Evolutionary conservation across 2,329 filamentous ascomycete species (phyloP).

Genomic region (Fusarium sarcochroum): DNA sequence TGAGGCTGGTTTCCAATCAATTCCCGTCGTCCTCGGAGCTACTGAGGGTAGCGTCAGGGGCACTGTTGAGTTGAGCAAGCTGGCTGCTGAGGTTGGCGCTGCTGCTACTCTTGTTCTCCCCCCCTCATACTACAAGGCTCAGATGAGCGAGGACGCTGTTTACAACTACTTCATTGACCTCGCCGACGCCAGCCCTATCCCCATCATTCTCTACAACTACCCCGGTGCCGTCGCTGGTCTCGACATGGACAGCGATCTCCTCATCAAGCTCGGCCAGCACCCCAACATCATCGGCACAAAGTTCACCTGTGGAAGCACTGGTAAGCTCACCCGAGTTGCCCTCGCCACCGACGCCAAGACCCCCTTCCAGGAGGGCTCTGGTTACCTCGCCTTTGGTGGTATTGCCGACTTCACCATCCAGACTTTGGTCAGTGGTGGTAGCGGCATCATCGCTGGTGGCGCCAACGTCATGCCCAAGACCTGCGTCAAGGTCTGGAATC

Average conservation of each 20-base stretch:
- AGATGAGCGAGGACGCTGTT: conserved; percentile 81
- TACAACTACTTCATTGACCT: conserved; percentile 81
- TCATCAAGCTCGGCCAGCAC: conserved; percentile 84
- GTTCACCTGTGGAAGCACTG: conserved; percentile 92
- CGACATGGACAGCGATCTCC: conserved; percentile 89
- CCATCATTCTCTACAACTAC: conserved; percentile 92
- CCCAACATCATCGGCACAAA: conserved; percentile 90
- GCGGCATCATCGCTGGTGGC: conserved; percentile 87
- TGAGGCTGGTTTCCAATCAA: conserved; percentile 79
- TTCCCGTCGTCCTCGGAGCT: conserved; percentile 87
- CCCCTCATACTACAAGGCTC: conserved; percentile 85
- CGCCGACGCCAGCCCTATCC: conserved; percentile 80
- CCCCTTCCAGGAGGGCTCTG: conserved; percentile 68
- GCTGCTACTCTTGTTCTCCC: conserved; percentile 86
- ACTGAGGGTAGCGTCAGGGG: conserved; percentile 86
- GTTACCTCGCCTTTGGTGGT: conserved; percentile 89
- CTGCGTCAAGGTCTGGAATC: conserved; percentile 83
- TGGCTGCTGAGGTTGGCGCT: conserved; percentile 77
- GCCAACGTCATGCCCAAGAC: conserved; percentile 89
- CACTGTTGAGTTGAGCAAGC: conserved; percentile 80
- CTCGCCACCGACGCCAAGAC: conserved; percentile 79
- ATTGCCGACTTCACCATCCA: conserved; percentile 91
- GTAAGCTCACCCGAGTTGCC: conserved; percentile 88
- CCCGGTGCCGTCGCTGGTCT: conserved; percentile 88
- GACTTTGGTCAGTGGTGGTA: conserved; percentile 82